Percentiles rank a stretch among this genome's conserved stretches.
phyloP scores from a whole-genome alignment of 1,284 basidiomycete genomes.

The Phylloboletellus chloephorus region DNA sequence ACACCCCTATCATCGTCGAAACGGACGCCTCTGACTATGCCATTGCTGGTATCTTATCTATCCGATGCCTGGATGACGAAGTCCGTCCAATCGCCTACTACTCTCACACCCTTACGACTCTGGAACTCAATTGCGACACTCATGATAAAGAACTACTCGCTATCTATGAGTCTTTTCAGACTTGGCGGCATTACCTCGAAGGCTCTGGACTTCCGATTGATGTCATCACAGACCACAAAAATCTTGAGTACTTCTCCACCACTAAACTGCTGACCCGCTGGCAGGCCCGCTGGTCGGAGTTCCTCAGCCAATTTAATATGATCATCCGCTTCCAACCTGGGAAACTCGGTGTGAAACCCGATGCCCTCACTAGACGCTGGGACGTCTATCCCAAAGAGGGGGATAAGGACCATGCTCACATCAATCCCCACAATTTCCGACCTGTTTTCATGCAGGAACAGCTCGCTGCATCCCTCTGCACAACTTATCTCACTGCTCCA shows the following conservation, averaged over 20 bases:
- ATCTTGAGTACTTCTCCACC: conserved; percentile 14
- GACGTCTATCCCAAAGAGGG: conserved; percentile 13
- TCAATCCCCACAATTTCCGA: conserved; percentile 14
- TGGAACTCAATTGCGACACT: too few species aligned
- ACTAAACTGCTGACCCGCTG: neutral
- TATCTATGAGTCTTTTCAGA: conserved; percentile 16
- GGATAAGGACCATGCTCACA: conserved; percentile 10
- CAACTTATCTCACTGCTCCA: neutral
- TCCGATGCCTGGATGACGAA: too few species aligned
- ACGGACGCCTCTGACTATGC: conserved; percentile 36
- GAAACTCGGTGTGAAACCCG: conserved; percentile 17
- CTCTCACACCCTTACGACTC: conserved; percentile 28
- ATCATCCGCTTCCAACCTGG: conserved; percentile 10
- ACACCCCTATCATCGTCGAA: conserved; percentile 2
- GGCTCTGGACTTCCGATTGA: conserved; percentile 12
- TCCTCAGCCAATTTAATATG: neutral
- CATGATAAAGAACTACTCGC: conserved; percentile 37
- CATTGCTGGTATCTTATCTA: conserved; percentile 30
- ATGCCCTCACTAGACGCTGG: conserved; percentile 25
- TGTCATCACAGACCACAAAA: conserved; percentile 16
- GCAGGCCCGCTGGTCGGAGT: neutral
- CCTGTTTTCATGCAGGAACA: neutral
- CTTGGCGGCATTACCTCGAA: conserved; percentile 9
- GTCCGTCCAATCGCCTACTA: too few species aligned
- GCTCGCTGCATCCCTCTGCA: neutral